A percentile compares a stretch with the other conserved stretches of the same genome.
phyloP scores from a whole-genome alignment of 2,329 filamentous ascomycete genomes.

The Fusarium longipes region DNA sequence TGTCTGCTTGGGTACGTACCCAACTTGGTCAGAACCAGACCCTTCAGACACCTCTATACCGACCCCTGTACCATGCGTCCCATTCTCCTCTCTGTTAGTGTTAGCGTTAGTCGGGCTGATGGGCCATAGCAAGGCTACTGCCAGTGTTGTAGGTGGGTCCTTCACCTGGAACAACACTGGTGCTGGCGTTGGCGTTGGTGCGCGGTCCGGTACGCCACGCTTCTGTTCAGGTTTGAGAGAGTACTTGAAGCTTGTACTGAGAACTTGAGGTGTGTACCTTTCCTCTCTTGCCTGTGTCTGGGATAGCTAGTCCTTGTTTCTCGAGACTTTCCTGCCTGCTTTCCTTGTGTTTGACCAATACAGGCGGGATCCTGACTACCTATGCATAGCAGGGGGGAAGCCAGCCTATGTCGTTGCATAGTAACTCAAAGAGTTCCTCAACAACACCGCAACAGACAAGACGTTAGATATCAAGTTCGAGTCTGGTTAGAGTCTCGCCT shows the following conservation, averaged over 20 bases:
- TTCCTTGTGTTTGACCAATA: conserved; percentile 36
- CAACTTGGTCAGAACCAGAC: conserved; percentile 3
- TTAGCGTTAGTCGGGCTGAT: conserved; percentile 25
- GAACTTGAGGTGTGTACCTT: conserved; percentile 25
- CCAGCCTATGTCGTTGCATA: conserved; percentile 3
- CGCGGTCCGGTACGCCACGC: conserved; percentile 40
- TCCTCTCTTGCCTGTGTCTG: conserved; percentile 25
- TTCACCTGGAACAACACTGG: not conserved
- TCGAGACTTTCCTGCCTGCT: conserved; percentile 10
- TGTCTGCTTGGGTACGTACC: conserved; percentile 5
- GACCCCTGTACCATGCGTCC: conserved; percentile 15
- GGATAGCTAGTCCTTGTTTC: conserved; percentile 40
- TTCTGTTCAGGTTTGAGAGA: conserved; percentile 16
- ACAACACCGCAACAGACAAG: not conserved
- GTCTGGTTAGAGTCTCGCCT: not conserved
- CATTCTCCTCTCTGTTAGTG: conserved; percentile 8
- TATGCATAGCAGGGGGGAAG: not conserved
- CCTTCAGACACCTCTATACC: conserved; percentile 8
- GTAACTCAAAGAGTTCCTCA: conserved; percentile 2
- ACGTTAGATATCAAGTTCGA: conserved; percentile 11
- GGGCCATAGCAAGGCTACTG: conserved; percentile 16
- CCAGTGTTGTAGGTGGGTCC: conserved; percentile 16
- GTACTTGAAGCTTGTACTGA: conserved; percentile 34
- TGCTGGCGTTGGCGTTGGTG: conserved; percentile 18
- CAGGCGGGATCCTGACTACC: not conserved